These are phyloP conservation scores for Coemansia sp. DNA, from an alignment of 192 early-diverging fungal species.

Conservation along the genomic window DNA sequence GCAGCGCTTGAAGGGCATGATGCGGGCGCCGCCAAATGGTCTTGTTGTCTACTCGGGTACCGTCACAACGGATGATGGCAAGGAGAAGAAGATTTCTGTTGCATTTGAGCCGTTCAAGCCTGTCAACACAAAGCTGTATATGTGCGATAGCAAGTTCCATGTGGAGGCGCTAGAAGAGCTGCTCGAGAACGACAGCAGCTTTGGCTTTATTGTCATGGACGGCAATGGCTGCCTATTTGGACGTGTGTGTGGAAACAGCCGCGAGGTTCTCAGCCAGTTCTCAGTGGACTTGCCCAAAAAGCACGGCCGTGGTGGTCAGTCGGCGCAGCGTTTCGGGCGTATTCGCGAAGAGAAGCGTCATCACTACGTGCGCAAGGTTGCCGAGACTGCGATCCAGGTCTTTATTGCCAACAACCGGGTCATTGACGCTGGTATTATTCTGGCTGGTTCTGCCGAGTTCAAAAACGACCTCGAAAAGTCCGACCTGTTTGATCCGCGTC, in stretches of 20 bases:
- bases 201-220: constrained; percentile 98
- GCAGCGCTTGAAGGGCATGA: constrained; percentile 88
- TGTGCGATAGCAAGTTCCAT: constrained; percentile 97
- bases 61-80: constrained; percentile 91
- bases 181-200: constrained; percentile 85
- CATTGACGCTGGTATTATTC: constrained; percentile 62
- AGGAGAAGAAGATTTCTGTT: constrained; percentile 93
- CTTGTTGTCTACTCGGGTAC: constrained; percentile 91
- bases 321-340: constrained; percentile 94
- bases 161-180: constrained; percentile 83
- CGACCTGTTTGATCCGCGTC: constrained; percentile 87
- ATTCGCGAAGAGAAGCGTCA: constrained; percentile 94
- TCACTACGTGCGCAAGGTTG: constrained; percentile 96
- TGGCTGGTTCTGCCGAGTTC: constrained; percentile 97
- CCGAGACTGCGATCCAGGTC: constrained; percentile 85
- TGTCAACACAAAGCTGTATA: constrained; percentile 91
- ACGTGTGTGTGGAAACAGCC: constrained; percentile 82
- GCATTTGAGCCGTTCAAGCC: constrained; percentile 97
- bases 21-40: constrained; percentile 80
- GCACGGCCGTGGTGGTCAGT: constrained; percentile 99
- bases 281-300: constrained; percentile 96
- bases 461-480: constrained; percentile 91
- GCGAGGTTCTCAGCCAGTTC: constrained; percentile 87
- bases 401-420: constrained; percentile 85
- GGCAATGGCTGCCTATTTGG: constrained; percentile 95